A percentile compares a stretch with the other conserved stretches of the same genome.
Evolutionary conservation across 768 basidiomycete genomes (phyloP).

Genomic region (Russula lepida): DNA sequence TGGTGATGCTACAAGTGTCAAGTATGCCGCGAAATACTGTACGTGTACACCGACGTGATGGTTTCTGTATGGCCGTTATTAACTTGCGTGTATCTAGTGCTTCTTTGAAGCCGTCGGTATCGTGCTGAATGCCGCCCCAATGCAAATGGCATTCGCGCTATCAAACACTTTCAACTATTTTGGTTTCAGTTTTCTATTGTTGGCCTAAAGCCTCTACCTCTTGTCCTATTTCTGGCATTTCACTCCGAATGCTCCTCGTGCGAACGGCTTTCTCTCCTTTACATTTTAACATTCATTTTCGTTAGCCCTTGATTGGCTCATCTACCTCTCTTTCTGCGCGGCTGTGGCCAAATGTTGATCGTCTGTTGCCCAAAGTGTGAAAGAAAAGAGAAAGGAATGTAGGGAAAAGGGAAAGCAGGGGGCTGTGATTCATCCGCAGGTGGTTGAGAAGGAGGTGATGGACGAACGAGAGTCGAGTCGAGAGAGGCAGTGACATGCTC

Average conservation of each 20-base stretch:
- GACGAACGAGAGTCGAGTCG: no score
- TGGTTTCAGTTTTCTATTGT: background rate
- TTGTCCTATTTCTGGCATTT: background rate
- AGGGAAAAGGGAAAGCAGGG: no score
- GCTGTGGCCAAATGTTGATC: no score
- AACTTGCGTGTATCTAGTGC: background rate
- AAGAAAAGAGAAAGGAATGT: no score
- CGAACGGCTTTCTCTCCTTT: background rate
- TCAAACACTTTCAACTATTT: background rate
- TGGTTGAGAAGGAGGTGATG: no score
- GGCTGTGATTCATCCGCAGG: no score
- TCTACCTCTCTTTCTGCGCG: no score
- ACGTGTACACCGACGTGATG: background rate
- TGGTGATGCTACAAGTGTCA: background rate
- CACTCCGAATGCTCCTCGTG: background rate
- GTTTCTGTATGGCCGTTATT: background rate
- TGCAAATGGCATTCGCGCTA: no score
- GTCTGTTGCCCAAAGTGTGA: no score
- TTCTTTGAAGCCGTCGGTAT: background rate
- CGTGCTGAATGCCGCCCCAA: background rate
- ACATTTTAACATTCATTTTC: background rate
- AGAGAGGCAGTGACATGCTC: no score
- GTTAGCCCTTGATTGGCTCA: background rate
- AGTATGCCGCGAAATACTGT: conserved; percentile 18
- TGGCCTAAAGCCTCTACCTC: background rate